Base-by-base conservation (phyloP, 176 grass and related monocot genomes). In the Aegilops umbellulata region DNA sequence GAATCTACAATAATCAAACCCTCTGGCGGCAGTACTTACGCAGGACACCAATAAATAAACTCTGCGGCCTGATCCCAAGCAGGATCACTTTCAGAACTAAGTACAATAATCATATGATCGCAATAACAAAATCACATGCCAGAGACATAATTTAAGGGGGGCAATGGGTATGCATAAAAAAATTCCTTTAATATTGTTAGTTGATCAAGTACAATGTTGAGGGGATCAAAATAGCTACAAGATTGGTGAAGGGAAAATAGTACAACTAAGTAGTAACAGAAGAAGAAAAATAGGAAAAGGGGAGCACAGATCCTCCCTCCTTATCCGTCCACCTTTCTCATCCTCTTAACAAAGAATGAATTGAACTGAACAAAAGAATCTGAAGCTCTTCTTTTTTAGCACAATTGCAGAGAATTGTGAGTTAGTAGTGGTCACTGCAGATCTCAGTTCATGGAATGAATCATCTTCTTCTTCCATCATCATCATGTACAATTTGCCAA, bases 401-500 rank as follows among this genome's bases (percentile, higher is more conserved):
- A 88, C 90, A 91, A 66, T 82, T 88, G 41, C 36, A 57, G 86
- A 86, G 55, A 77, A 90, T 58, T 78, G 82, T 63, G 89, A 91
- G 89, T 91, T 82, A 85, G 86, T 79, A 79, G 74, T 77, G 70
- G 90, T 81, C 70, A 91, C 86, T 85, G 90, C 90, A 91, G 86
- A 85, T 91, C 90, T 88, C 82, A 88, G 86, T 88, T 88, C 90
- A 88, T 82, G 86, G 90, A 51, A 88, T 82, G 86, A 86, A 51
- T 75, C 42, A 65, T 88, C 90, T 65, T 85, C 81, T 79, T 90
- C 85, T 79, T 80, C 75, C 70, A 78, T 82, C 78, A 91, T 80
- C 74, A 80, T 84, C 69, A 91, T 91, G 90, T 92, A 95, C 89
- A 92, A 68, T 85, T 87, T 90, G 82, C 86, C 89, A 90, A 90